Evolutionary conservation across 2,329 filamentous ascomycete genomes (phyloP).

Genomic region (Alternaria ethzedia): DNA sequence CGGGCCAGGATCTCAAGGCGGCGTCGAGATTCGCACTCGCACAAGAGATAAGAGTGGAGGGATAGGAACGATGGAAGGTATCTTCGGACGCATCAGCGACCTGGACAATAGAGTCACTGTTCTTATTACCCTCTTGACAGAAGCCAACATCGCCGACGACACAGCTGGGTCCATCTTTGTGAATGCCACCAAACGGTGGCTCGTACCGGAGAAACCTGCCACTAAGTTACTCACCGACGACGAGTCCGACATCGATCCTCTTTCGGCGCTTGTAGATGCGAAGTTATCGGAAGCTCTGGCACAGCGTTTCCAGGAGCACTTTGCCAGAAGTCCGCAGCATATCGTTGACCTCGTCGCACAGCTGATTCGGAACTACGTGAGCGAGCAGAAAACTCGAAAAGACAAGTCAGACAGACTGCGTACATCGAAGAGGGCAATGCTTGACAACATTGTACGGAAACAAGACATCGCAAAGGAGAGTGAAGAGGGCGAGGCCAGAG

Average conservation of each 20-base stretch:
- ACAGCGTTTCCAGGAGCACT: conserved; percentile 65
- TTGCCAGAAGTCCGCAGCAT: conserved; percentile 69
- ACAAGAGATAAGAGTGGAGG: conserved; percentile 82
- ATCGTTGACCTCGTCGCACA: conserved; percentile 69
- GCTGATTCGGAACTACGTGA: conserved; percentile 57
- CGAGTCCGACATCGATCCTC: conserved; percentile 47
- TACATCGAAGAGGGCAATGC: conserved; percentile 32
- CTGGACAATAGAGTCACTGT: conserved; percentile 35
- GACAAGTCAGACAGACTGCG: conserved; percentile 30
- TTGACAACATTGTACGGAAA: conserved; percentile 34
- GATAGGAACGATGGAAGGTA: conserved; percentile 61
- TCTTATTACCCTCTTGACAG: conserved; percentile 49
- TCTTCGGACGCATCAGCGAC: conserved; percentile 66
- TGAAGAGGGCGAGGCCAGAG: background rate
- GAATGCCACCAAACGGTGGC: conserved; percentile 64
- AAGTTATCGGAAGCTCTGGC: conserved; percentile 71
- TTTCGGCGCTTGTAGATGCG: conserved; percentile 62
- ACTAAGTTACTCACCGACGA: conserved; percentile 36
- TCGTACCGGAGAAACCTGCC: conserved; percentile 40
- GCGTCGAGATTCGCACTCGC: conserved; percentile 60
- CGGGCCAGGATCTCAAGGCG: conserved; percentile 52
- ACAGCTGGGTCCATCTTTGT: conserved; percentile 66
- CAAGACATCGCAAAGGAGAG: background rate
- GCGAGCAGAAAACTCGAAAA: conserved; percentile 55
- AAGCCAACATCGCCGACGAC: conserved; percentile 62